Conservation (phyloP, 768 basidiomycete species). For the Amanita thiersii region DNA sequence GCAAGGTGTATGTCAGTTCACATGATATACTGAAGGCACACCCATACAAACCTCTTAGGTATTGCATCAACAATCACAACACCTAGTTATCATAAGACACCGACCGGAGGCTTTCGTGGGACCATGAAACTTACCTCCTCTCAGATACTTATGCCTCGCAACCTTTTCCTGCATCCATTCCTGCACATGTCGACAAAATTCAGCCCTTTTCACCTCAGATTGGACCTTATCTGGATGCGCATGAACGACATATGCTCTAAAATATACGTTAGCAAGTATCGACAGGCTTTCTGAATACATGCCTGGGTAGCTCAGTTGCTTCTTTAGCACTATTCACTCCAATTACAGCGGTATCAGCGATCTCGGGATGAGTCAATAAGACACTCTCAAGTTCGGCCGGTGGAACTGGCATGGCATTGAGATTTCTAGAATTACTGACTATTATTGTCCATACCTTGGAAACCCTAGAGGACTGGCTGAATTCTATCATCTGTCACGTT, state of each 20-base stretch:
- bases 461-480: conserved; percentile 37
- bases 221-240: conserved; percentile 27
- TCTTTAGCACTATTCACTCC: conserved; percentile 59
- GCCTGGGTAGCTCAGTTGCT: conserved; percentile 80
- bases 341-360: conserved; percentile 78
- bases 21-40: neutral
- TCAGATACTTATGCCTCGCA: conserved; percentile 67
- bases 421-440: neutral
- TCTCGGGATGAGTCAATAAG: conserved; percentile 63
- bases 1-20: conserved; percentile 8
- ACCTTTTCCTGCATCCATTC: conserved; percentile 66
- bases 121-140: conserved; percentile 44
- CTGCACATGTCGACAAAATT: conserved; percentile 44
- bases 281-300: conserved; percentile 5
- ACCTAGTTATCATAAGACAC: conserved; percentile 31
- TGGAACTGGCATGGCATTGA: conserved; percentile 41
- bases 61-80: conserved; percentile 53
- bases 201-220: conserved; percentile 25
- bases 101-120: neutral
- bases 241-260: conserved; percentile 59
- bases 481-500: neutral
- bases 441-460: conserved; percentile 44
- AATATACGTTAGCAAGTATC: neutral
- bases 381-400: conserved; percentile 82
- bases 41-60: conserved; percentile 52